These are phyloP conservation scores for Tuber umbilicatum DNA, from an alignment of 495 filamentous ascomycete genomes.

Conservation along the genomic window DNA sequence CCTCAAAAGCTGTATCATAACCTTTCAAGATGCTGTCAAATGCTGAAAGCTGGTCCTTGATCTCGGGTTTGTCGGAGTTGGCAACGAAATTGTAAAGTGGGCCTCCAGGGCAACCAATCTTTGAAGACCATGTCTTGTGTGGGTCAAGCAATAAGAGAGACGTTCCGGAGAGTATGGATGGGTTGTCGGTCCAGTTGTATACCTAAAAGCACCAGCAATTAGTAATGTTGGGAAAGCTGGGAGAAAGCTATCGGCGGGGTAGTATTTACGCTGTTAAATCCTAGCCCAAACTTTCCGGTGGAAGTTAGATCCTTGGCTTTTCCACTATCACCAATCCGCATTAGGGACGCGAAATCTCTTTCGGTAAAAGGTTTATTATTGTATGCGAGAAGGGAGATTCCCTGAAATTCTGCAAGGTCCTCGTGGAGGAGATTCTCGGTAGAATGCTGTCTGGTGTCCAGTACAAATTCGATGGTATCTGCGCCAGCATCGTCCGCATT, in stretches of 20 bases:
- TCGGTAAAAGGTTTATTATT: slow-evolving; percentile 44
- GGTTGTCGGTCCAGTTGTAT: slow-evolving; percentile 48
- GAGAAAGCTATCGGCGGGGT: not conserved
- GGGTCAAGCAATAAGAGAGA: slow-evolving; percentile 46
- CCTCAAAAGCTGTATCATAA: slow-evolving; percentile 27
- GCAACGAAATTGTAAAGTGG: slow-evolving; percentile 45
- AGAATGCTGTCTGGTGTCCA: slow-evolving; percentile 39
- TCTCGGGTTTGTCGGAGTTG: slow-evolving; percentile 32
- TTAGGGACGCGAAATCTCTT: slow-evolving; percentile 44
- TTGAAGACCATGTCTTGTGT: slow-evolving; percentile 44
- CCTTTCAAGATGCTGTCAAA: slow-evolving; percentile 39
- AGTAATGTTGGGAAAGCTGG: not conserved
- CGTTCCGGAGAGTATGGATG: slow-evolving; percentile 44
- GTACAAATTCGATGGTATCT: slow-evolving; percentile 40
- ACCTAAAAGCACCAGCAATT: slow-evolving; percentile 31
- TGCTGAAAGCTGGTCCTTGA: slow-evolving; percentile 44
- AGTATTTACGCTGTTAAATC: slow-evolving; percentile 42
- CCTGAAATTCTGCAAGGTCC: slow-evolving; percentile 43
- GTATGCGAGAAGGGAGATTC: slow-evolving; percentile 44
- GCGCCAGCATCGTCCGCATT: slow-evolving; percentile 45
- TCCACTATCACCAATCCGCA: slow-evolving; percentile 43
- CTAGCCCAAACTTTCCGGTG: slow-evolving; percentile 45
- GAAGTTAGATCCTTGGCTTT: slow-evolving; percentile 42
- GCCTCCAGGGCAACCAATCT: slow-evolving; percentile 40
- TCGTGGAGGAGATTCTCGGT: slow-evolving; percentile 38